Base-by-base conservation (phyloP, 2,329 filamentous ascomycete species). In the Scedosporium dehoogii region DNA sequence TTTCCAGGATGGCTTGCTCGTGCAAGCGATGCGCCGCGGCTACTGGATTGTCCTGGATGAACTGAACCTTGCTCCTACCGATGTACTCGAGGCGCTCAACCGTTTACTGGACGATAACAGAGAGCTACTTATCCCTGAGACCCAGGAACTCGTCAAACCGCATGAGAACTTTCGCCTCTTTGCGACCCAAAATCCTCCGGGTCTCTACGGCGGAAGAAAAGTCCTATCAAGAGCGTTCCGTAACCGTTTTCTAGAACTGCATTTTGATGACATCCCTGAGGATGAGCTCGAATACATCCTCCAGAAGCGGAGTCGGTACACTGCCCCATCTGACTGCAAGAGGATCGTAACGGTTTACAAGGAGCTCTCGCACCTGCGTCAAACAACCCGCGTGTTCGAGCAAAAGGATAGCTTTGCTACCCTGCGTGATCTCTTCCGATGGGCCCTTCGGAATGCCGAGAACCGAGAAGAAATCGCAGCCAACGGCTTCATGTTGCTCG, bases 31-130 rank as follows among this genome's bases (percentile, higher is more conserved):
- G 72, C 84, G 93, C 56, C 87, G 96, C 71, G 94, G 94, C 9
- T 90, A 96, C 71, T 99, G 94, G 94, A 96, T 99, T 65, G 93
- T 99, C 21, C 85, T 99, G 1, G 94, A 99, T 71, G 96, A 99
- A 73, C 81, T 99, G 63, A 99, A 99, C 71, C 76, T 99, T 70
- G 96, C 96, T 0, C 94, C 96, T 0, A 97, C 93, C 0, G 94
- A 99, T 77, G 93, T 99, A 23, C 80, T 99, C 0, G 94, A 99
- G 76, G 94, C 94, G 0, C 79, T 99, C 46, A 99, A 99, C 74
- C 88, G 94, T 68, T 82, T 99, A 0, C 79, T 99, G 0, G 94
- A 99, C 69, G 94, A 99, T 70, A 99, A 99, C 68, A 83, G 94
- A 64, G 94, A 99, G 73, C 83, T 99, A 3, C 81, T 99, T 25